phyloP scores from a whole-genome alignment of 768 basidiomycete genomes.

The Hypsizygus marmoreus region DNA sequence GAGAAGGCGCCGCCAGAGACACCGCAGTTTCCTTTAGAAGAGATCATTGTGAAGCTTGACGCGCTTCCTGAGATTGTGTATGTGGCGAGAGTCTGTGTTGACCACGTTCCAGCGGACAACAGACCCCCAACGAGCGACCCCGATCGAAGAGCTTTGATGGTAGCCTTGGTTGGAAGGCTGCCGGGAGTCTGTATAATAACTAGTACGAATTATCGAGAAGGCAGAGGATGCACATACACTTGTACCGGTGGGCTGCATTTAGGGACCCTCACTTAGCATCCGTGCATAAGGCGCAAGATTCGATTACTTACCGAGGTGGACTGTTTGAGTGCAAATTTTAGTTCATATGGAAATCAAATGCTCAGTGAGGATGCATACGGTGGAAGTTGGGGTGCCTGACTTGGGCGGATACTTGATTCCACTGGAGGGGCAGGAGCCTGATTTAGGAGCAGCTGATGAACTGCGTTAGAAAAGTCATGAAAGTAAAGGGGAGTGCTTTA shows the following conservation, averaged over 20 bases:
- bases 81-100: slow-evolving; percentile 60
- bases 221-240: slow-evolving; percentile 12
- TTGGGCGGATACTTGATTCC: slow-evolving; percentile 67
- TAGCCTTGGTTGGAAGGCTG: slow-evolving; percentile 47
- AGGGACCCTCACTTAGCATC: background rate
- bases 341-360: background rate
- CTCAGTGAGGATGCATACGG: slow-evolving; percentile 22
- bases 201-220: no score
- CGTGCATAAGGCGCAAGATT: background rate
- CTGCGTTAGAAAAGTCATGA: background rate
- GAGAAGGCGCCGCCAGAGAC: slow-evolving; percentile 45
- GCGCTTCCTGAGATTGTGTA: slow-evolving; percentile 49
- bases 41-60: slow-evolving; percentile 56
- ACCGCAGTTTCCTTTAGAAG: slow-evolving; percentile 60
- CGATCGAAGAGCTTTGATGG: slow-evolving; percentile 41
- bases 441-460: slow-evolving; percentile 47
- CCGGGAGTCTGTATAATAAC: slow-evolving; percentile 14
- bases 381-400: slow-evolving; percentile 35
- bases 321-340: slow-evolving; percentile 1
- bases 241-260: slow-evolving; percentile 13
- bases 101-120: slow-evolving; percentile 58
- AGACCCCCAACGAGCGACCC: slow-evolving; percentile 49
- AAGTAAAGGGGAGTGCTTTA: slow-evolving; percentile 26
- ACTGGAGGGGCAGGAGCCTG: slow-evolving; percentile 52
- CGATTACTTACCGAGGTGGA: slow-evolving; percentile 18